Conservation (phyloP, 306 rosid species). For the Acacia acuminata region DNA sequence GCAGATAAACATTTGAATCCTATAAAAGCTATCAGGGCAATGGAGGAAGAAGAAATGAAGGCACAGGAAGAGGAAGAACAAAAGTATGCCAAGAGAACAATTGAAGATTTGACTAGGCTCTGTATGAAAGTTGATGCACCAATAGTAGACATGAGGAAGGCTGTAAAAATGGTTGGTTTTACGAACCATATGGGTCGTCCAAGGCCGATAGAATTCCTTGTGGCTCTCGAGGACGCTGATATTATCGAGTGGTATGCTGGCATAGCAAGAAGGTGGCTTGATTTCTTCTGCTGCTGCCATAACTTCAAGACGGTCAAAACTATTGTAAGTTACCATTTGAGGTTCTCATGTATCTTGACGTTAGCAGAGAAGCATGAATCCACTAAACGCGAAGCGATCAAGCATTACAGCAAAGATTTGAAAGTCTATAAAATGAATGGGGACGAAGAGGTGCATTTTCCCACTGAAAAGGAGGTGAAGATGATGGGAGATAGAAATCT, state of each 20-base stretch:
- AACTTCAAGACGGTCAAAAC: constrained; percentile 85
- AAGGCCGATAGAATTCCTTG: constrained; percentile 62
- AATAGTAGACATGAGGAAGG: constrained; percentile 61
- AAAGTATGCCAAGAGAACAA: constrained; percentile 63
- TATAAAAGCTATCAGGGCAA: constrained; percentile 51
- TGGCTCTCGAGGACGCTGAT: constrained; percentile 78
- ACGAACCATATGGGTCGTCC: constrained; percentile 93
- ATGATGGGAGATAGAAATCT: constrained; percentile 90
- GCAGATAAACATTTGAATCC: constrained; percentile 77
- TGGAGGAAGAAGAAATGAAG: constrained; percentile 68
- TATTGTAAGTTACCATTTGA: constrained; percentile 76
- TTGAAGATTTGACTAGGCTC: constrained; percentile 81
- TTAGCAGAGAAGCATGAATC: constrained; percentile 91
- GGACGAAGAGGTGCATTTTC: constrained; percentile 71
- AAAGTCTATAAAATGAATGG: constrained; percentile 66
- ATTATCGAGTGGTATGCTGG: constrained; percentile 91
- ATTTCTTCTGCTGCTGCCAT: constrained; percentile 83
- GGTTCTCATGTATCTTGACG: constrained; percentile 90
- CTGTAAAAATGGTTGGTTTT: constrained; percentile 76
- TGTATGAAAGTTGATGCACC: constrained; percentile 89
- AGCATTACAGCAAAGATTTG: constrained; percentile 83
- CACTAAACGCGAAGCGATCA: constrained; percentile 73
- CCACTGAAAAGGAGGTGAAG: constrained; percentile 83
- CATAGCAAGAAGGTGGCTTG: constrained; percentile 85
- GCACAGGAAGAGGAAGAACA: constrained; percentile 64